Evolutionary conservation across 352 stramenopile genomes (phyloP).

Genomic region (Globisporangium nagaii): DNA sequence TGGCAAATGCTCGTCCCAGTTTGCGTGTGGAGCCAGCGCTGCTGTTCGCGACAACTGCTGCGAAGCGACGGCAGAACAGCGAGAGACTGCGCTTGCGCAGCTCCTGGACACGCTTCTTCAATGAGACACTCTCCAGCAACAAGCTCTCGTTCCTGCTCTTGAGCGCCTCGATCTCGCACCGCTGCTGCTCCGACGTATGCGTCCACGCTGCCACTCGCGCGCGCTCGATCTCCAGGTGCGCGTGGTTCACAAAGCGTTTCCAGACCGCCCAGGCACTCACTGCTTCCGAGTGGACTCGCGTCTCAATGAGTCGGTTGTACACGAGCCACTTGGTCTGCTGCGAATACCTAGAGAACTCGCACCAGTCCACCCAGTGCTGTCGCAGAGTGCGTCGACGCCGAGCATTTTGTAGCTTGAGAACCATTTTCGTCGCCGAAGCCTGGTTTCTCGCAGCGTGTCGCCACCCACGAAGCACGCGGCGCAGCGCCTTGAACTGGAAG

Average conservation of each 20-base stretch:
- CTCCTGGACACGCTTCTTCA: conserved; percentile 5
- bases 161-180: conserved; percentile 11
- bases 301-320: conserved; percentile 4
- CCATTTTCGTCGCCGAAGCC: not conserved
- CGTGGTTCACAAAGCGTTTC: not conserved
- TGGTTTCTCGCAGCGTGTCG: not conserved
- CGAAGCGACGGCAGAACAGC: conserved; percentile 5
- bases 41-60: not conserved
- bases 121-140: conserved; percentile 15
- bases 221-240: not conserved
- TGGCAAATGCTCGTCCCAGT: conserved; percentile 1
- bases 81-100: conserved; percentile 9
- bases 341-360: not conserved
- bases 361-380: not conserved
- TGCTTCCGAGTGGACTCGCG: not conserved
- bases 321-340: conserved; percentile 2
- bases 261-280: conserved; percentile 7
- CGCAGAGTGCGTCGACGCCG: not conserved
- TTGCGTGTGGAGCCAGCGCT: not conserved
- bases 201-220: not conserved
- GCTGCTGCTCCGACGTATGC: conserved; percentile 1
- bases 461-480: not conserved
- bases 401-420: not conserved
- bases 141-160: conserved; percentile 16
- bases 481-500: not conserved